Evolutionary conservation across 495 filamentous ascomycete species (phyloP).

Genomic region (Aspergillus sclerotiicarbonarius): DNA sequence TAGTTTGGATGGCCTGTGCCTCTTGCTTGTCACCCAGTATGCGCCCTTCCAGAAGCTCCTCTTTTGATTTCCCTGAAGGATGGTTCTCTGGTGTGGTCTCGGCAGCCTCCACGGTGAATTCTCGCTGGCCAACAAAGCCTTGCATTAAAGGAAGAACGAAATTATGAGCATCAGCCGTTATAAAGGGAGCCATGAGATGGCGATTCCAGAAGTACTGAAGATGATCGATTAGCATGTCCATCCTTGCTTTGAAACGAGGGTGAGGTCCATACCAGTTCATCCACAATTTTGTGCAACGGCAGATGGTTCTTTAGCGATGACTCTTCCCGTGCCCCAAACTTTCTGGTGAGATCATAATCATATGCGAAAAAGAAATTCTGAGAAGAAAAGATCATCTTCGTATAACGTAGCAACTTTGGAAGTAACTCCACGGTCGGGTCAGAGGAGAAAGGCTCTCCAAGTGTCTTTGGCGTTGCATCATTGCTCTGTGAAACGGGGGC

Average conservation of each 20-base stretch:
- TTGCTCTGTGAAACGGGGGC: slow-evolving; percentile 20
- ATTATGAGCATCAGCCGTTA: slow-evolving; percentile 56
- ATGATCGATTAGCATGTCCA: not conserved
- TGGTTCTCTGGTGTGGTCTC: slow-evolving; percentile 29
- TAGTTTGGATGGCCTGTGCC: slow-evolving; percentile 20
- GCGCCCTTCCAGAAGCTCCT: slow-evolving; percentile 28
- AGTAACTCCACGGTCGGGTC: slow-evolving; percentile 52
- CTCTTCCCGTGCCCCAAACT: slow-evolving; percentile 49
- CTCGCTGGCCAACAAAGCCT: slow-evolving; percentile 87
- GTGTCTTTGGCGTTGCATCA: slow-evolving; percentile 28
- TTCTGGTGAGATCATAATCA: slow-evolving; percentile 82
- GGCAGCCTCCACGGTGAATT: slow-evolving; percentile 63
- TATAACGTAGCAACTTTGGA: slow-evolving; percentile 80
- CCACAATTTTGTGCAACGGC: slow-evolving; percentile 69
- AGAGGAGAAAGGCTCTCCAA: slow-evolving; percentile 27
- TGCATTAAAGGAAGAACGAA: slow-evolving; percentile 85
- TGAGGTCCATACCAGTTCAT: slow-evolving; percentile 57
- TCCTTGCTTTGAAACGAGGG: not conserved
- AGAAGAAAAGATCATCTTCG: slow-evolving; percentile 75
- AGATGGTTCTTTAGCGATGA: slow-evolving; percentile 36
- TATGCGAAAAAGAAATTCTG: slow-evolving; percentile 91
- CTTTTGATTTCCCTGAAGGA: slow-evolving; percentile 11
- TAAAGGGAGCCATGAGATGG: slow-evolving; percentile 70
- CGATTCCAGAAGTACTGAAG: slow-evolving; percentile 86
- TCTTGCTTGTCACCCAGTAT: slow-evolving; percentile 37